Percentiles rank a stretch among this genome's conserved stretches.
phyloP scores from a whole-genome alignment of 192 early-diverging fungal species.

The Entomortierella parvispora region DNA sequence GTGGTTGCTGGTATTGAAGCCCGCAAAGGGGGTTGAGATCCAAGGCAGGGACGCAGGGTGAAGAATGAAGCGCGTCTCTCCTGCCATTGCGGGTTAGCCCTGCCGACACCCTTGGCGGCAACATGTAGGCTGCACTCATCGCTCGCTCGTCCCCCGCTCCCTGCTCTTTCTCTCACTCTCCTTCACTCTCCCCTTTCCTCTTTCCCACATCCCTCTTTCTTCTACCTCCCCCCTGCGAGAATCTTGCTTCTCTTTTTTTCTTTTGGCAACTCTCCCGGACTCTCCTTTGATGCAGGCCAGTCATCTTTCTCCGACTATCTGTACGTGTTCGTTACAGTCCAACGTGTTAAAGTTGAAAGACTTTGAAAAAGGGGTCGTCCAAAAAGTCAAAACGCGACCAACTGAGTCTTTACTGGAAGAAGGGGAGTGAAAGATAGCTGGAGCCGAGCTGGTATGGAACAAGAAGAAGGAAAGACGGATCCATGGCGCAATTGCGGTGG shows the following conservation, averaged over 20 bases:
- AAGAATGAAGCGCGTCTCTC: no score
- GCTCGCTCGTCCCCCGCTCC: not conserved
- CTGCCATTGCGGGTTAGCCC: not conserved
- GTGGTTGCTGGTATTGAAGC: no score
- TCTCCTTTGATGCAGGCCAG: not conserved
- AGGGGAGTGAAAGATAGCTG: not conserved
- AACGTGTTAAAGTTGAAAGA: no score
- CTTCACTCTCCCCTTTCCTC: no score
- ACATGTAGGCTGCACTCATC: not conserved
- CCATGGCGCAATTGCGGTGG: no score
- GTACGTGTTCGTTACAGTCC: no score
- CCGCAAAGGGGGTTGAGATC: no score
- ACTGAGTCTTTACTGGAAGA: not conserved
- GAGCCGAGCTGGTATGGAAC: not conserved
- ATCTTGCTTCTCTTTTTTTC: not conserved
- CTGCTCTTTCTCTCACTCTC: not conserved
- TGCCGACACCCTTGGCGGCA: not conserved
- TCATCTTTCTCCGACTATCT: no score
- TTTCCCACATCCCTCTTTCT: not conserved
- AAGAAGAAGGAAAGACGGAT: not conserved
- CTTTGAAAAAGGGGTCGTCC: no score
- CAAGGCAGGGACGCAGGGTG: no score
- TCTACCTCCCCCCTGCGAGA: no score
- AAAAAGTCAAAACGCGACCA: no score
- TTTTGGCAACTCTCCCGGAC: not conserved